Evolutionary conservation across 2,329 filamentous ascomycete genomes (phyloP).

Genomic region (Phialophora macrospora): DNA sequence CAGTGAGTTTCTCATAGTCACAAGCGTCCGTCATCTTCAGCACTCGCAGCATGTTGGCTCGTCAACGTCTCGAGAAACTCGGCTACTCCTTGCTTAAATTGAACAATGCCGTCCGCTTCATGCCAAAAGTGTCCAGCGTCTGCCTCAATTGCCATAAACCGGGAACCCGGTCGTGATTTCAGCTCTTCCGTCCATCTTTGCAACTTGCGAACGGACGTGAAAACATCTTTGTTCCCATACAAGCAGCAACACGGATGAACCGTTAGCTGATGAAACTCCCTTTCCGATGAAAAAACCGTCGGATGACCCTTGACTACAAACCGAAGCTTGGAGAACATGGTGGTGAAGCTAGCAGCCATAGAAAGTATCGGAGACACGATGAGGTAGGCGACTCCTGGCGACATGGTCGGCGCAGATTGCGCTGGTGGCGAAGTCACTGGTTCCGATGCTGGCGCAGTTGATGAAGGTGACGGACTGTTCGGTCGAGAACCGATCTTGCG

Average conservation of each 20-base stretch:
- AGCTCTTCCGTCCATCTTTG: slow-evolving; percentile 68
- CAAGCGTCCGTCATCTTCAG: not conserved
- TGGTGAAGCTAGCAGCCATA: slow-evolving; percentile 64
- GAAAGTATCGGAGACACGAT: slow-evolving; percentile 68
- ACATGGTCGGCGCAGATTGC: slow-evolving; percentile 30
- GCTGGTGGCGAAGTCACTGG: slow-evolving; percentile 1
- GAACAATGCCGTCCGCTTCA: slow-evolving; percentile 24
- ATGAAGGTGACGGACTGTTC: slow-evolving; percentile 24
- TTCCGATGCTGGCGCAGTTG: not conserved
- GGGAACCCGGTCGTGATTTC: slow-evolving; percentile 49
- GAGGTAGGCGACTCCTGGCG: slow-evolving; percentile 53
- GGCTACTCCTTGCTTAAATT: slow-evolving; percentile 24
- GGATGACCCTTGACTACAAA: slow-evolving; percentile 48
- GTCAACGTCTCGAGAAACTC: slow-evolving; percentile 24
- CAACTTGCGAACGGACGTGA: slow-evolving; percentile 70
- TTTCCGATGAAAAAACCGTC: slow-evolving; percentile 62
- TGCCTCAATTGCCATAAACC: slow-evolving; percentile 46
- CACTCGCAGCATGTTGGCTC: not conserved
- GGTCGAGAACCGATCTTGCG: slow-evolving; percentile 40
- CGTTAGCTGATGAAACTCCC: slow-evolving; percentile 29
- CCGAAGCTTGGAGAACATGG: slow-evolving; percentile 60
- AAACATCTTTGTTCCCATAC: slow-evolving; percentile 76
- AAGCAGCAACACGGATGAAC: slow-evolving; percentile 50
- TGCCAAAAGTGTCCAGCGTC: slow-evolving; percentile 35
- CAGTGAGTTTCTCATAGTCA: not conserved